Evolutionary conservation across 192 early-diverging fungal genomes (phyloP), one percentile per base, ranked within the genome.

Genomic region (Entrophospora sp.): DNA sequence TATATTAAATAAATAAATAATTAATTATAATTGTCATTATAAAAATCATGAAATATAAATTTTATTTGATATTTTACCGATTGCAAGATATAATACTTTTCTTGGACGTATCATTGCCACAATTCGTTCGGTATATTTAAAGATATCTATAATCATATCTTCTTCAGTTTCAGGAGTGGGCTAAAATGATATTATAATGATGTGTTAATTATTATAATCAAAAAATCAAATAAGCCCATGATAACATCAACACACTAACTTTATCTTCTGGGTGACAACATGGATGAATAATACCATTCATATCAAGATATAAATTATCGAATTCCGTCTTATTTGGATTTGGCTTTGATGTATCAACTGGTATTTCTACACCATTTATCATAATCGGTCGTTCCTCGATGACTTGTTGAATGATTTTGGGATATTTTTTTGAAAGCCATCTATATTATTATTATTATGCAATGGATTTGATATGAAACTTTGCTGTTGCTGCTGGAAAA

Each of bases 241-340:
- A 1, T 13, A 16, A 40, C 3, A 4, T 37, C 10, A 32, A 14
- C 9, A 45, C 52, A 63, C n/a, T n/a, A 74, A 83, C 84, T 76
- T 85, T 85, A 35, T 83, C 80, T 44, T 85, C 84, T 14, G 89
- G 91, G 64, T 93, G 87, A 72, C 85, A 87, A 77, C 90, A 91
- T 28, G 89, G 89, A 70, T 93, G 91, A 44, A 93, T 87, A 61
- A 93, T 91, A 58, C 93, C 96, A 73, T 99, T 99, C 96, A 98
- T 97, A 75, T 99, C 97, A 60, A 99, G 77, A 73, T 99, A 99
- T 16, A 99, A 75, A 63, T 99, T 97, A 78, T 97, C 95, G 68
- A 92, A 91, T 69, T 95, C 92, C 12, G 83, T 79, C 18, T 87
- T 87, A 67, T 96, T 98, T 4, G 93, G 96, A 73, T 96, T 95